These are phyloP conservation scores for Aspergillus aculeatus DNA, from an alignment of 2,329 filamentous ascomycete species.

Conservation along the genomic window DNA sequence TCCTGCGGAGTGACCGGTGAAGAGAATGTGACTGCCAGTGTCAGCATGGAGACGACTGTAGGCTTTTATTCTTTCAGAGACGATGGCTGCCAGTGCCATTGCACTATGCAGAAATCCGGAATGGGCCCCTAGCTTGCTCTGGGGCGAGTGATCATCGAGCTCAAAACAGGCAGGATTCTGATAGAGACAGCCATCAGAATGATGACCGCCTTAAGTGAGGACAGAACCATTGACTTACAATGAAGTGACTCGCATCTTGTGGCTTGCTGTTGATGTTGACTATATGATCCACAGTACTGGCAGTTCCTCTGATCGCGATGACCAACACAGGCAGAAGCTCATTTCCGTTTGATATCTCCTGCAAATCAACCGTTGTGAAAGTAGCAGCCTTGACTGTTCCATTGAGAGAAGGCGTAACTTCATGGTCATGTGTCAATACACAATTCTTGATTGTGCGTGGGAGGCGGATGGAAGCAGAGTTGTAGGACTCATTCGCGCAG, in stretches of 20 bases:
- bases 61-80: background rate
- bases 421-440: background rate
- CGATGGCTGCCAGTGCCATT: background rate
- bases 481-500: background rate
- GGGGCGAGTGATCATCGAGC: too few species aligned
- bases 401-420: background rate
- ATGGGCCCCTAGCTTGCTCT: background rate
- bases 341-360: background rate
- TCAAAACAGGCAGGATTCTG: background rate
- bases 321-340: conserved; percentile 3
- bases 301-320: conserved; percentile 5
- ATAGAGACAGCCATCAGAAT: background rate
- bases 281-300: conserved; percentile 5
- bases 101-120: background rate
- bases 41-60: background rate
- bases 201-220: too few species aligned
- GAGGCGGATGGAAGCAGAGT: background rate
- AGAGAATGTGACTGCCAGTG: background rate
- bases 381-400: background rate
- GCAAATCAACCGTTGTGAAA: background rate
- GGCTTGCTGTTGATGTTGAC: conserved; percentile 5
- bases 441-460: background rate
- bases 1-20: conserved; percentile 3
- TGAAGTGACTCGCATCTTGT: background rate
- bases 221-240: background rate